Base-by-base conservation (phyloP, 208 protist species). In the Novymonas esmeraldas region DNA sequence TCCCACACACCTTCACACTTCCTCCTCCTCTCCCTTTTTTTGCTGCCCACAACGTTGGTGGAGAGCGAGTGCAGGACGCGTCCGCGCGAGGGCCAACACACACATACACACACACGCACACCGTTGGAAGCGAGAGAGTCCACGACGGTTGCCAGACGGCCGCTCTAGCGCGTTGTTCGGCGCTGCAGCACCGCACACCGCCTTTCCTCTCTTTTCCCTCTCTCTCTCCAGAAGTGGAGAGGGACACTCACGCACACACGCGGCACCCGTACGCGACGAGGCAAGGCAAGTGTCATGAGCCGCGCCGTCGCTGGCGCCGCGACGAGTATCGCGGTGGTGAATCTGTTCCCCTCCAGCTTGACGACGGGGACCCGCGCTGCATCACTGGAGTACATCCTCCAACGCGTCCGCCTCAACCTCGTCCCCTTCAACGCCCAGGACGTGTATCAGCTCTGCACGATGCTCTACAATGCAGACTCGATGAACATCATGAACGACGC, bases 381-480 rank as follows among this genome's bases (percentile, higher is more conserved):
- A 2, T 58, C 79, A 2, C 73, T 90, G 11, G 70, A 70, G 2
- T 62, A 83, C 48, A 84, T 95, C 14, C 82, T 92, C 61, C 33
- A 87, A 7, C 80, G 85, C 24, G 74, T 92, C 7, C 79, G 81
- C 36, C 73, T 92, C 29, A 83, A 82, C 36, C 65, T 93, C 11
- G 75, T 95, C 10, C 73, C 79, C 9, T 88, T 96, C 50, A 96
- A 84, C 44, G 91, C 91, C 2, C 86, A 90, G 28, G 91, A 96
- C 56, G 55, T 96, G 28, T 96, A 96, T 58, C 81, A 88, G 36
- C 51, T 96, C 1, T 94, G 91, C 61, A 83, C 85, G 9, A 74
- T 79, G 1, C 78, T 74, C 1, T 90, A 86, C 70, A 78, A 89
- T 59, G 84, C 66, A 50, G 87, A 94, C 64, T 79, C 71, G 0